Conservation (phyloP, 176 grass and related monocot genomes). For the Aechmea fasciata region DNA sequence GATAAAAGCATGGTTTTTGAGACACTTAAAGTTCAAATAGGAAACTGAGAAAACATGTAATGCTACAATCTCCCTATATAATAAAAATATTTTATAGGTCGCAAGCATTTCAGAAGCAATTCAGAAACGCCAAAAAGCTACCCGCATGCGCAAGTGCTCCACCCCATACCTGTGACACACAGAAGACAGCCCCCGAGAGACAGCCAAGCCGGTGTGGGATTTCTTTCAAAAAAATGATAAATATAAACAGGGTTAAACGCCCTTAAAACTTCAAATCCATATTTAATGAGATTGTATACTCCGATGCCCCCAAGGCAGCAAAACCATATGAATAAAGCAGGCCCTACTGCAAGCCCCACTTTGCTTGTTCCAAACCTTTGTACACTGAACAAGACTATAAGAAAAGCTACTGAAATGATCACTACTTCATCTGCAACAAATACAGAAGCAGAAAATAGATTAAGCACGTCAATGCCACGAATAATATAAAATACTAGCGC, state of each 20-base stretch:
- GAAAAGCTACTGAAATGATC: slow-evolving; percentile 79
- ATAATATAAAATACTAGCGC: background rate
- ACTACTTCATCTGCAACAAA: slow-evolving; percentile 79
- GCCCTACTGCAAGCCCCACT: slow-evolving; percentile 77
- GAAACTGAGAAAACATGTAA: background rate
- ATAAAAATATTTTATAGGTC: background rate
- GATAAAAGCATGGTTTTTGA: too few relatives aligned
- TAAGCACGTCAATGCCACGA: slow-evolving; percentile 4
- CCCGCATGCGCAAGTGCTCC: background rate
- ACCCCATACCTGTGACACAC: slow-evolving; percentile 69
- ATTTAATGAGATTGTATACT: slow-evolving; percentile 76
- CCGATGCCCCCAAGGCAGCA: slow-evolving; percentile 81
- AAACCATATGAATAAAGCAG: slow-evolving; percentile 92
- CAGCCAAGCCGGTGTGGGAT: slow-evolving; percentile 80
- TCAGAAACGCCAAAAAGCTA: background rate
- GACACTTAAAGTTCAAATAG: background rate
- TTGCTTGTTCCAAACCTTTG: slow-evolving; percentile 94
- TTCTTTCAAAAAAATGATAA: slow-evolving; percentile 79
- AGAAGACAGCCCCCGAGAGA: slow-evolving; percentile 87
- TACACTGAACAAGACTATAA: slow-evolving; percentile 80
- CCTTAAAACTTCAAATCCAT: slow-evolving; percentile 61
- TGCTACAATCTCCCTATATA: background rate
- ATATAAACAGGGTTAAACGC: slow-evolving; percentile 88
- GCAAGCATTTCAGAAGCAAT: background rate
- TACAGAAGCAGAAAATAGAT: slow-evolving; percentile 3